phyloP scores from a whole-genome alignment of 148 eudicot species.

The Chenopodium suecicum region DNA sequence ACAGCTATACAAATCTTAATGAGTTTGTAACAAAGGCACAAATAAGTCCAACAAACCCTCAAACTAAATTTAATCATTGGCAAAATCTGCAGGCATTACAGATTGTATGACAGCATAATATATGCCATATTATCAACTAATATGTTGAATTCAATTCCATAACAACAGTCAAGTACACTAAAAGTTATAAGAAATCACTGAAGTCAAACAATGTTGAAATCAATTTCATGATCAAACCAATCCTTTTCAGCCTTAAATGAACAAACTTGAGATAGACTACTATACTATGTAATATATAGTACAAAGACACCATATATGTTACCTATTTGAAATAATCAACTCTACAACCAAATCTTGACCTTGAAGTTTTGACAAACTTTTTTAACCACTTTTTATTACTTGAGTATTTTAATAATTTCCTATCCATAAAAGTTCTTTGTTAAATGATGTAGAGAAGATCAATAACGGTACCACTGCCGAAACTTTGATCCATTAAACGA shows the following conservation, averaged over 20 bases:
- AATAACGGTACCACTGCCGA: no score
- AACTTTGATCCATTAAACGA: no score
- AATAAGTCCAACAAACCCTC: background rate
- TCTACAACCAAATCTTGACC: background rate
- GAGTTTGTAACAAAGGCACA: background rate
- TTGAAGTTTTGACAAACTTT: background rate
- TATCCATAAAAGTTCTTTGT: background rate
- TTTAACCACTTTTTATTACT: no score
- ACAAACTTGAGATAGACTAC: background rate
- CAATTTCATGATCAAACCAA: background rate
- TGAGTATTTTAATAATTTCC: no score
- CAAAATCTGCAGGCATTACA: background rate
- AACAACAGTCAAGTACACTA: background rate
- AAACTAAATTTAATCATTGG: background rate
- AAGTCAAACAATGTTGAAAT: background rate
- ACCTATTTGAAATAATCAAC: background rate
- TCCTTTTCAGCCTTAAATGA: background rate
- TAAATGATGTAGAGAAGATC: no score
- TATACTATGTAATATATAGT: background rate
- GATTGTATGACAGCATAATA: background rate
- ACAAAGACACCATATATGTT: background rate
- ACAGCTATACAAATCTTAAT: background rate
- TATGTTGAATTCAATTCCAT: background rate
- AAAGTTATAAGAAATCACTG: background rate
- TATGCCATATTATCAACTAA: background rate